Conservation (phyloP, 306 rosid genomes). For the Glycine tomentella region DNA sequence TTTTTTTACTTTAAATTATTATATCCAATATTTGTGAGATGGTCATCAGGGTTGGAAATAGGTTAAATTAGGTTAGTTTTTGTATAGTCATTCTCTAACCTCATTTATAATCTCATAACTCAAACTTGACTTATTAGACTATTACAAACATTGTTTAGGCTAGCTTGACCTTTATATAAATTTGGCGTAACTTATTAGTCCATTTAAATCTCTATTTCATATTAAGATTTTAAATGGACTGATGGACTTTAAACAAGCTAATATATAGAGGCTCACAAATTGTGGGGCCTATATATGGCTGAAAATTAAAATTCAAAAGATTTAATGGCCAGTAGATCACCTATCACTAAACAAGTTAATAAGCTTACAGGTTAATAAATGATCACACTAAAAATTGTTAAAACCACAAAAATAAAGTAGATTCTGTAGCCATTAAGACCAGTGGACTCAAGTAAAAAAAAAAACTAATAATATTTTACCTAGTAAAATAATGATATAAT, state of each 20-base stretch:
- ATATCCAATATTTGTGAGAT: too few relatives aligned
- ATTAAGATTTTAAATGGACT: background rate
- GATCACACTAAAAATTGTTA: too few relatives aligned
- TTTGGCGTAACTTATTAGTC: background rate
- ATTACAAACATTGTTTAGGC: background rate
- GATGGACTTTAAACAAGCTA: too few relatives aligned
- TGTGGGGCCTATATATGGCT: background rate
- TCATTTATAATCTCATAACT: background rate
- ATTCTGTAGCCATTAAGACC: too few relatives aligned
- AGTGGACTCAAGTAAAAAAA: background rate
- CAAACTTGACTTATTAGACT: background rate
- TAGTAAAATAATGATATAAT: background rate
- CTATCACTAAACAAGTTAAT: too few relatives aligned
- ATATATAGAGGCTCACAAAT: background rate
- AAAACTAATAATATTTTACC: background rate
- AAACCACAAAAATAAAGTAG: too few relatives aligned
- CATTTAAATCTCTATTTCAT: background rate
- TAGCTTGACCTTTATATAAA: background rate
- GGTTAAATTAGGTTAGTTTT: too few relatives aligned
- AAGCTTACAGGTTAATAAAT: too few relatives aligned
- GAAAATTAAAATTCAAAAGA: background rate
- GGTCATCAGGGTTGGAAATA: too few relatives aligned
- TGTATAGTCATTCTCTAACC: background rate
- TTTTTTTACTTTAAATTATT: too few relatives aligned
- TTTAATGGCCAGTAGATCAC: too few relatives aligned